Percentiles rank a stretch among this genome's conserved stretches.
Evolutionary conservation across 2,329 filamentous ascomycete genomes (phyloP).

Genomic region (Fusarium sp.): DNA sequence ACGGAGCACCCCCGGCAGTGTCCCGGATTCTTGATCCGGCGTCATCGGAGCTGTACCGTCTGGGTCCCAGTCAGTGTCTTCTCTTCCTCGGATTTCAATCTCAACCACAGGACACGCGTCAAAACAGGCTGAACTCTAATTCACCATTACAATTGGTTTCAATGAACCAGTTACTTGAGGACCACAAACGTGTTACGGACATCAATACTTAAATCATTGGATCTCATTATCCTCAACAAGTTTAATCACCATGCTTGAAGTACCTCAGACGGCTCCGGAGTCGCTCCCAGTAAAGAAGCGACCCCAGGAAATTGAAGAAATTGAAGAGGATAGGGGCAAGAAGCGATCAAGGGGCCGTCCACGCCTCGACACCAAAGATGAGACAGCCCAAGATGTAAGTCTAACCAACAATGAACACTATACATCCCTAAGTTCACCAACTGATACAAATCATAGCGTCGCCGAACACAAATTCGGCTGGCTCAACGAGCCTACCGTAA

Average conservation of each 20-base stretch:
- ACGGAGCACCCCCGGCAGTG: conserved; percentile 22
- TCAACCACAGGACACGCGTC: neutral
- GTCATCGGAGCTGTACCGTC: conserved; percentile 3
- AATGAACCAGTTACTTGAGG: neutral
- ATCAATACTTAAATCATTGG: neutral
- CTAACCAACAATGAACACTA: neutral
- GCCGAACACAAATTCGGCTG: conserved; percentile 87
- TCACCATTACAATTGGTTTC: neutral
- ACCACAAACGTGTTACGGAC: neutral
- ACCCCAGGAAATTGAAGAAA: conserved; percentile 40
- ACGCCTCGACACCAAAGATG: conserved; percentile 79
- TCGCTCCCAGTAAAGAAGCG: conserved; percentile 42
- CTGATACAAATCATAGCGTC: conserved; percentile 66
- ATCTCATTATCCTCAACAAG: neutral
- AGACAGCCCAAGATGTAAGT: conserved; percentile 81
- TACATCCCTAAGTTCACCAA: neutral
- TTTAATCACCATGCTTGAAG: conserved; percentile 21
- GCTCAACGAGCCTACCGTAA: conserved; percentile 88
- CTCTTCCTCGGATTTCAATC: neutral
- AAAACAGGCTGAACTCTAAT: neutral
- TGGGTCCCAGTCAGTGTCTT: neutral
- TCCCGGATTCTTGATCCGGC: conserved; percentile 5
- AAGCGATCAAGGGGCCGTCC: conserved; percentile 79
- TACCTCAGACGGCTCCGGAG: conserved; percentile 3
- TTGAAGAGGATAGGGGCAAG: conserved; percentile 59